A percentile compares a stretch with the other conserved stretches of the same genome.
Conservation (phyloP, 768 basidiomycete species). For the Sistotremastrum niveocremeum region DNA sequence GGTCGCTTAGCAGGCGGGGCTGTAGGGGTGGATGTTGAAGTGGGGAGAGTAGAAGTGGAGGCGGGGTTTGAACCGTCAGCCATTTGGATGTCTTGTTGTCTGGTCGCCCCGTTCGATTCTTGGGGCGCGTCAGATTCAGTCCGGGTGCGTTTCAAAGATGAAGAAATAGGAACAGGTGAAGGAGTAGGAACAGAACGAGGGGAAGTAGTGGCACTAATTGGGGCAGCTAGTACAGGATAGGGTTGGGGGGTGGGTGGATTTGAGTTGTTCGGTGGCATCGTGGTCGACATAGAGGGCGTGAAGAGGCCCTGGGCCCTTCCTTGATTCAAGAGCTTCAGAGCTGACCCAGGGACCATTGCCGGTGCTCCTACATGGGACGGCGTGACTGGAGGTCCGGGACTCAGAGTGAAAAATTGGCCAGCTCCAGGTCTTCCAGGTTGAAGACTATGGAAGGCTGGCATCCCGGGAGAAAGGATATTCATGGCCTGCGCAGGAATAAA, state of each 20-base stretch:
- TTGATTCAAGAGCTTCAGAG: constrained; percentile 71
- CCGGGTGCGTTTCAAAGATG: constrained; percentile 44
- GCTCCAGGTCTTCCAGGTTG: constrained; percentile 18
- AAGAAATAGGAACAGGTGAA: constrained; percentile 9
- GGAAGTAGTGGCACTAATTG: constrained; percentile 12
- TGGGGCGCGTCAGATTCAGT: constrained; percentile 47
- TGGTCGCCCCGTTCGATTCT: constrained; percentile 2
- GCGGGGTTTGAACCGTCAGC: constrained; percentile 36
- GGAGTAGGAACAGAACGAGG: constrained; percentile 11
- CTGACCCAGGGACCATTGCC: constrained; percentile 79
- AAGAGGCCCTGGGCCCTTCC: constrained; percentile 78
- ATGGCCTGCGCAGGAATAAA: constrained; percentile 72
- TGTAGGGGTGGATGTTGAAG: constrained; percentile 4
- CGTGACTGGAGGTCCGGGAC: constrained; percentile 9
- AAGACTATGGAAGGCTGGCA: constrained; percentile 35
- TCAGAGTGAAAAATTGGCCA: constrained; percentile 33
- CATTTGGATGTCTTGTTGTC: constrained; percentile 30
- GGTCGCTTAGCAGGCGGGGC: not conserved
- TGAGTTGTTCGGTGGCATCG: constrained; percentile 35
- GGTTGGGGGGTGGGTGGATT: constrained; percentile 4
- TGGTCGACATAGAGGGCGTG: constrained; percentile 69
- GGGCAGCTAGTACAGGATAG: not conserved
- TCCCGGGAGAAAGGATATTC: constrained; percentile 46
- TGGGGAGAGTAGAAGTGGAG: constrained; percentile 29
- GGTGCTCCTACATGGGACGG: constrained; percentile 45